Evolutionary conservation across 2,329 filamentous ascomycete species (phyloP), one percentile per base, ranked within the genome.

Genomic region (Verticillium nubilum): DNA sequence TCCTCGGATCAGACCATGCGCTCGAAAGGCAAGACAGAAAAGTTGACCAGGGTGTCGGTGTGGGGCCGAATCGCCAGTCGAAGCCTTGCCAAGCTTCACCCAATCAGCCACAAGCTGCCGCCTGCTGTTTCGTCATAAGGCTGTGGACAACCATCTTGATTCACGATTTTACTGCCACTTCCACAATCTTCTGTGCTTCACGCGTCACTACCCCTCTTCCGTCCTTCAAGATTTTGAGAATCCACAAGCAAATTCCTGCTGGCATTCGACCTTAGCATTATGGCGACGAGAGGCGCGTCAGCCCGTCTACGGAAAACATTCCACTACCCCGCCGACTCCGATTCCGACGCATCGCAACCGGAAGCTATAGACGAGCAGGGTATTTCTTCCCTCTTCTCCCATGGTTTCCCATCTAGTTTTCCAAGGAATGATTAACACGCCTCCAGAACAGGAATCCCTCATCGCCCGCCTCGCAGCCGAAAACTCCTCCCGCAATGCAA

Each of bases 361-460:
- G 82, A 86, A 65, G 83, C 86, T 59, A 78, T 95, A 61, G 91
- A 95, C 70, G 90, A 93, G 74, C 83, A 93, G 81, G 88, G 88
- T 88, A 71, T 57, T 64, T 50, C 33, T 33, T 26, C 3, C 19
- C n/a, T 19, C 17, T 4, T 13, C n/a, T 47, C 25, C 26, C 31
- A 31, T 29, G n/a, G 35, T 58, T 58, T 25, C 12, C 54, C 52
- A 54, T 53, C 59, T 53, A 50, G 13, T 37, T 33, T n/a, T 25
- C 28, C 17, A 28, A 47, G 4, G 15, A 15, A 3, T 4, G 3
- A 10, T 33, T 54, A 63, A 69, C 60, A 2, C 57, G 42, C 28
- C 63, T 62, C 64, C 75, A 83, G 86, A 88, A 67, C 88, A 91
- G 76, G 87, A 90, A 67, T 69, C 74, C 55, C 77, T 90, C 10